Evolutionary conservation across 2,329 filamentous ascomycete genomes (phyloP).

Genomic region (Trichophyton equinum): DNA sequence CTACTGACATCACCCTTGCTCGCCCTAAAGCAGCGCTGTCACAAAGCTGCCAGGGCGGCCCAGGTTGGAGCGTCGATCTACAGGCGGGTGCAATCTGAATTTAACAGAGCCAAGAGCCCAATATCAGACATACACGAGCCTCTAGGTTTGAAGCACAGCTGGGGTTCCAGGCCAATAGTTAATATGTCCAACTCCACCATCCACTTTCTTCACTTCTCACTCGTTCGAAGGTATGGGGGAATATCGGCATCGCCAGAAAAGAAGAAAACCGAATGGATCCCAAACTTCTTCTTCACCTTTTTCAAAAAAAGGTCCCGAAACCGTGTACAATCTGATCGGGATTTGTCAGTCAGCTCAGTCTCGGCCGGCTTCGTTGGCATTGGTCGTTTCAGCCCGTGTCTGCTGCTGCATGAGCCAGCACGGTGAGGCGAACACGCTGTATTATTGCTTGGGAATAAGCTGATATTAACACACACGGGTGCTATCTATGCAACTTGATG

Average conservation of each 20-base stretch:
- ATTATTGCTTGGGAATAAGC: slow-evolving; percentile 1
- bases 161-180: background rate
- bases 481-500: background rate
- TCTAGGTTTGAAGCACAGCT: slow-evolving; percentile 4
- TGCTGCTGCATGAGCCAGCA: background rate
- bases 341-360: slow-evolving; percentile 3
- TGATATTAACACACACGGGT: background rate
- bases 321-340: background rate
- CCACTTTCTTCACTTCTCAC: background rate
- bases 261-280: background rate
- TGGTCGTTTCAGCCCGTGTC: slow-evolving; percentile 1
- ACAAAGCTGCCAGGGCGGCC: slow-evolving; percentile 2
- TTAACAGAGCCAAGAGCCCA: background rate
- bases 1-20: background rate
- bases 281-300: background rate
- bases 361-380: slow-evolving; percentile 2
- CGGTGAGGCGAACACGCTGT: background rate
- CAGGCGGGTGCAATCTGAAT: slow-evolving; percentile 2
- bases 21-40: background rate
- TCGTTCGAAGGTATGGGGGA: background rate
- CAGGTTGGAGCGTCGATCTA: slow-evolving; percentile 1
- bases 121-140: slow-evolving; percentile 4
- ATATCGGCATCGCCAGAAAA: background rate
- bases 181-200: background rate
- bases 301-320: background rate